Base-by-base conservation (phyloP, 2,329 filamentous ascomycete species). In the Fusarium sacchari region DNA sequence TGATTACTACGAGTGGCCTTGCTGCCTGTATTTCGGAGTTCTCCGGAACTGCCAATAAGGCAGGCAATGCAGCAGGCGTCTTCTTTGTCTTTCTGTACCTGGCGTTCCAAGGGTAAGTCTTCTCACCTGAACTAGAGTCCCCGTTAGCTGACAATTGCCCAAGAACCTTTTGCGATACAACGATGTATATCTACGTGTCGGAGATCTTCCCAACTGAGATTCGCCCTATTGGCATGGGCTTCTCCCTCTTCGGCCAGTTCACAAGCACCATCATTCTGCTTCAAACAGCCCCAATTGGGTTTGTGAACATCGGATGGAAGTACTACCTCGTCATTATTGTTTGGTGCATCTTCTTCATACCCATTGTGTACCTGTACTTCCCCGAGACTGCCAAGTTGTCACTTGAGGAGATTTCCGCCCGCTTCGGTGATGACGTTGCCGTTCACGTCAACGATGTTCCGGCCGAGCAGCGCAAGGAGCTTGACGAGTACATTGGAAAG, bases 181-280 rank as follows among this genome's bases (percentile, higher is more conserved):
- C 82, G 14, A 83, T 82, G 79, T 83, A 83, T 62, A 71, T 79
- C 26, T 83, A 83, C 58, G 74, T 81, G 2, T 79, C 81, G 3
- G 82, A 83, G 62, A 82, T 83, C 57, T 82, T 82, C 59, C 81
- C 84, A 3, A 87, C 84, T 0, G 84, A 87, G 58, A 85, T 87
- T 50, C 82, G 86, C 2, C 82, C 85, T 5, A 87, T 86, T 40
- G 86, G 86, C 15, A 86, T 87, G 83, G 86, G 84, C 1, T 86
- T 87, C 73, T 85, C 84, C 0, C 72, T 88, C 7, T 86, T 87
- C 55, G 86, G 86, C 24, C 85, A 86, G 63, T 86, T 86, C 73
- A 81, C 84, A 0, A 67, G 55, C 6, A 87, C 85, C 2, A 78
- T 88, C 6, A 84, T 88, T 36, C 79, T 87, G 1, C 79, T 87